phyloP scores from a whole-genome alignment of 129 eudicot genomes.

The Chrysanthemum lavandulifolium region DNA sequence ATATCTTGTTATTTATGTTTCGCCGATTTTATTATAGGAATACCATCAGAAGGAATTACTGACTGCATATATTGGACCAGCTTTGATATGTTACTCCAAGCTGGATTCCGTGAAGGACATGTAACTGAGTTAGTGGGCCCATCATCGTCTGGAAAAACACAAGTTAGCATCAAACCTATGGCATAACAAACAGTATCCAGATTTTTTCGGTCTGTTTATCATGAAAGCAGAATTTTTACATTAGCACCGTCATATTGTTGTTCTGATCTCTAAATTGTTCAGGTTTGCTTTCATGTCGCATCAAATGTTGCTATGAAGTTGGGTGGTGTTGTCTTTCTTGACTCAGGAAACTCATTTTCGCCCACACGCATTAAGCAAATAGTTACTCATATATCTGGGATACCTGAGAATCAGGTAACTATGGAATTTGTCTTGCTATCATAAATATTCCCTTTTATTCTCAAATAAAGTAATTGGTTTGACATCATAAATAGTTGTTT shows the following conservation, averaged over 20 bases:
- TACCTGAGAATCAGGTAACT: constrained; percentile 40
- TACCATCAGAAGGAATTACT: constrained; percentile 15
- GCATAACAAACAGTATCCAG: background rate
- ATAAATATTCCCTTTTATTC: constrained; percentile 1
- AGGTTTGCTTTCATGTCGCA: constrained; percentile 84
- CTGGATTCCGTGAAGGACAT: constrained; percentile 67
- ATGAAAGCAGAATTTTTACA: too few relatives aligned
- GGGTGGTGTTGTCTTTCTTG: constrained; percentile 54
- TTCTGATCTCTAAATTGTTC: constrained; percentile 7
- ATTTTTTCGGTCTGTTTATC: too few relatives aligned
- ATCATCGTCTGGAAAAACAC: constrained; percentile 88
- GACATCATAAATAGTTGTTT: constrained; percentile 8
- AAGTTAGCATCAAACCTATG: constrained; percentile 42
- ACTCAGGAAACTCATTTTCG: constrained; percentile 86
- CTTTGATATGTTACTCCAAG: constrained; percentile 63
- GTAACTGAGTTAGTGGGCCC: constrained; percentile 82
- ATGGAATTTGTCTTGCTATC: background rate
- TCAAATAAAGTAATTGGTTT: background rate
- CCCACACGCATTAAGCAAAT: constrained; percentile 56
- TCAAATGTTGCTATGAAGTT: constrained; percentile 54
- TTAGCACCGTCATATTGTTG: background rate
- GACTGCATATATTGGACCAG: constrained; percentile 37
- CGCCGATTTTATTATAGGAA: background rate
- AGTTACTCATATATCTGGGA: constrained; percentile 45
- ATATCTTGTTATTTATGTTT: background rate